Evolutionary conservation across 1,284 basidiomycete genomes (phyloP).

Genomic region (Meripilus lineatus): DNA sequence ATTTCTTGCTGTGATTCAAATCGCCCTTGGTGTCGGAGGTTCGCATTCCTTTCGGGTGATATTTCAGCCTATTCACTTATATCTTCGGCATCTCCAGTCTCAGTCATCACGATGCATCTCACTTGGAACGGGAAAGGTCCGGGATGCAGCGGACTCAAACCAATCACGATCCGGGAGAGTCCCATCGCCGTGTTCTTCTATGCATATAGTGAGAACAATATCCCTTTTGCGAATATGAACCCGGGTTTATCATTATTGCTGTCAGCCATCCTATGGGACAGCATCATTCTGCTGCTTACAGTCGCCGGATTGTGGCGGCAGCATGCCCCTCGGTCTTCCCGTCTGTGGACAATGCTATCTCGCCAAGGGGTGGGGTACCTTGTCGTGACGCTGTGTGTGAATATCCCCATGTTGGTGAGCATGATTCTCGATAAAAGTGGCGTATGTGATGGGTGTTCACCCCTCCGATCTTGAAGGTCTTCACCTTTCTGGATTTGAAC

Average conservation of each 20-base stretch:
- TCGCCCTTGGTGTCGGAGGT: background rate
- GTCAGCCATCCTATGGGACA: conserved; percentile 8
- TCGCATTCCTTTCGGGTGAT: background rate
- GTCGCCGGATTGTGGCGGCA: conserved; percentile 2
- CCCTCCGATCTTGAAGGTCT: conserved; percentile 3
- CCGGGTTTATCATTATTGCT: background rate
- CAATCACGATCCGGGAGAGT: background rate
- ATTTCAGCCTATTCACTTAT: background rate
- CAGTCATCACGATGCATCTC: background rate
- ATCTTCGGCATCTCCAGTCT: background rate
- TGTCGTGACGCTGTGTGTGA: conserved; percentile 1
- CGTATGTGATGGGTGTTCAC: background rate
- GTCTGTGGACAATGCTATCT: conserved; percentile 4
- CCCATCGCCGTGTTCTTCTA: background rate
- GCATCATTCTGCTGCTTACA: conserved; percentile 7
- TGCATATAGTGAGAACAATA: background rate
- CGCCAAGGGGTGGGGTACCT: conserved; percentile 8
- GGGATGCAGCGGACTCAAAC: background rate
- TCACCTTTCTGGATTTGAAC: conserved; percentile 9
- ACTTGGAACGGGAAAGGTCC: background rate
- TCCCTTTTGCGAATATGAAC: background rate
- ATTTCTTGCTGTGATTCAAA: background rate
- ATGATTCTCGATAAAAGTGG: background rate
- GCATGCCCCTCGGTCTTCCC: conserved; percentile 2
- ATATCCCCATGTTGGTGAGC: conserved; percentile 7